A percentile compares a stretch with the other conserved stretches of the same genome.
Conservation (phyloP, 2,329 filamentous ascomycete species). For the Phaeosphaeriaceae sp. region DNA sequence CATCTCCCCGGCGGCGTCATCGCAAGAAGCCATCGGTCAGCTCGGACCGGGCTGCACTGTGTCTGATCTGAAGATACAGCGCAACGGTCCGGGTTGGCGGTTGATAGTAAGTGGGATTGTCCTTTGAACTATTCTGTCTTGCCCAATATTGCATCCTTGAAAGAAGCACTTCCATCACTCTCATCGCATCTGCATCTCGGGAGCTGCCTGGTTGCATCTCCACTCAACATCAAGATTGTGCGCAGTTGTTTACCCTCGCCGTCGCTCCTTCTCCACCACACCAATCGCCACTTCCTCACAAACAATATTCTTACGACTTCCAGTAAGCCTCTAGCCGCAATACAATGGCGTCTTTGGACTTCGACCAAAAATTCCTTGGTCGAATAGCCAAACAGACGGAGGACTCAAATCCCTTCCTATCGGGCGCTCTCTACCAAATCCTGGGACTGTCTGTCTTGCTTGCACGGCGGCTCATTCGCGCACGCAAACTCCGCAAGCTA, state of each 20-base stretch:
- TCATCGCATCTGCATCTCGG: neutral
- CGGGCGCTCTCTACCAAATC: slow-evolving; percentile 85
- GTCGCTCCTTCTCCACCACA: neutral
- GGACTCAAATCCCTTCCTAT: slow-evolving; percentile 78
- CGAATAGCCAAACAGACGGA: slow-evolving; percentile 83
- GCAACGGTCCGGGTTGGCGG: slow-evolving; percentile 40
- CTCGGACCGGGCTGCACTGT: slow-evolving; percentile 43
- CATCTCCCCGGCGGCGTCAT: slow-evolving; percentile 34
- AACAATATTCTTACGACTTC: neutral
- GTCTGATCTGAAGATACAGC: slow-evolving; percentile 39
- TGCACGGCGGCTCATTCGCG: slow-evolving; percentile 80
- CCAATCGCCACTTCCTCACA: slow-evolving; percentile 11
- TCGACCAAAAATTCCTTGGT: slow-evolving; percentile 96
- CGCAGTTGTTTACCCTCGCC: slow-evolving; percentile 1
- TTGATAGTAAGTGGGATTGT: slow-evolving; percentile 35
- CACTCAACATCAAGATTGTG: neutral
- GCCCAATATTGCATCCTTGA: neutral
- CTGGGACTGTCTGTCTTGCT: slow-evolving; percentile 89
- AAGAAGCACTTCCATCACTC: neutral
- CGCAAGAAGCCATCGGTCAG: slow-evolving; percentile 36
- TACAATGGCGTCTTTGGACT: slow-evolving; percentile 91
- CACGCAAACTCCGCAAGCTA: slow-evolving; percentile 81
- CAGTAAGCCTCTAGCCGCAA: slow-evolving; percentile 10
- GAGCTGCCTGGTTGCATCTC: neutral
- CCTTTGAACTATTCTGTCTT: neutral